Conservation (phyloP, 306 rosid genomes). For the Cicer pinnatifidum region DNA sequence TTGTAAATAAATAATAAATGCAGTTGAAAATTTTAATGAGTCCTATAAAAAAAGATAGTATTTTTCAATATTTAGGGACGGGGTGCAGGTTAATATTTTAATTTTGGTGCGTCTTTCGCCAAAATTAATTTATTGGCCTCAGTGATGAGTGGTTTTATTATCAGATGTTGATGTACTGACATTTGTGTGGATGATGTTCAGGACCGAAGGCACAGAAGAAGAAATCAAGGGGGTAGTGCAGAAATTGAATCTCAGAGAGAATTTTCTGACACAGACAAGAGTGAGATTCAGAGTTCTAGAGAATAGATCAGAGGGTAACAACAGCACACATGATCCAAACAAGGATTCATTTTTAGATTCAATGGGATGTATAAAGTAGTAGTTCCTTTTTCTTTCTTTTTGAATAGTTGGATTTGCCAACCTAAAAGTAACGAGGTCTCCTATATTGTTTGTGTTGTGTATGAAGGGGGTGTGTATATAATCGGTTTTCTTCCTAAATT, state of each 20-base stretch:
- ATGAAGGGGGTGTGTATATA: conserved; percentile 59
- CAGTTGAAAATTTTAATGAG: too few relatives aligned
- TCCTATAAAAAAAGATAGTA: too few relatives aligned
- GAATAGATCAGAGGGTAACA: conserved; percentile 64
- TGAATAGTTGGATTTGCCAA: conserved; percentile 54
- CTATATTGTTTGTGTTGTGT: conserved; percentile 59
- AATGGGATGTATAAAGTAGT: conserved; percentile 52
- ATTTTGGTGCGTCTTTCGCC: neutral
- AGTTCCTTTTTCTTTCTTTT: conserved; percentile 47
- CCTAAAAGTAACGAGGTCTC: conserved; percentile 30
- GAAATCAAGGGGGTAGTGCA: conserved; percentile 66
- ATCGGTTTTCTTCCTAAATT: conserved; percentile 38
- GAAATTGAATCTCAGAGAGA: conserved; percentile 81
- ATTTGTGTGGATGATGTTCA: conserved; percentile 45
- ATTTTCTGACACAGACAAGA: conserved; percentile 75
- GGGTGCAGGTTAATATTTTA: neutral
- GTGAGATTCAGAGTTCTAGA: conserved; percentile 68
- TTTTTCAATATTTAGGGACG: too few relatives aligned
- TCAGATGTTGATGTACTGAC: neutral
- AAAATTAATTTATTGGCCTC: neutral
- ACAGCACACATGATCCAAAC: conserved; percentile 45
- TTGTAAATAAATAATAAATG: too few relatives aligned
- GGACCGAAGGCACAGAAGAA: conserved; percentile 86
- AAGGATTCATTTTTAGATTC: conserved; percentile 45
- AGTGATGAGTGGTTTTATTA: neutral